Percentiles rank a stretch among this genome's conserved stretches.
Conservation (phyloP, 2,329 filamentous ascomycete species). For the Simplicillium sp. region DNA sequence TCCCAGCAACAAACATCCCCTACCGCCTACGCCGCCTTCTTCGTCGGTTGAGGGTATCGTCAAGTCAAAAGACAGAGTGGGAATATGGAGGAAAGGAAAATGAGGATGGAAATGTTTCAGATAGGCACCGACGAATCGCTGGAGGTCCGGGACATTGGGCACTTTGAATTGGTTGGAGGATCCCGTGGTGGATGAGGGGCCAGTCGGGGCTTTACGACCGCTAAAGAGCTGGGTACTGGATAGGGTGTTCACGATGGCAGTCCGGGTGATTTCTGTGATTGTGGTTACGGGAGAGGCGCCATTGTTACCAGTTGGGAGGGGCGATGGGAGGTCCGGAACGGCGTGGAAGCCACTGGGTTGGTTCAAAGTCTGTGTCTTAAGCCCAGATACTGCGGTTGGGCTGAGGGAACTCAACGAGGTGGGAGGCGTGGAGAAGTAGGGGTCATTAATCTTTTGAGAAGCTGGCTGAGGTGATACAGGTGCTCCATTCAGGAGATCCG, state of each 20-base stretch:
- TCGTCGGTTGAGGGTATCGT: slow-evolving; percentile 52
- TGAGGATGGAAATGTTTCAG: slow-evolving; percentile 90
- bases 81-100: slow-evolving; percentile 85
- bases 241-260: slow-evolving; percentile 49
- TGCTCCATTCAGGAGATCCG: slow-evolving; percentile 62
- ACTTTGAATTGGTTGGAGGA: slow-evolving; percentile 44
- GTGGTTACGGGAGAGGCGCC: slow-evolving; percentile 50
- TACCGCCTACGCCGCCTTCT: slow-evolving; percentile 58
- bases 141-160: slow-evolving; percentile 76
- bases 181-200: slow-evolving; percentile 30
- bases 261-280: slow-evolving; percentile 56
- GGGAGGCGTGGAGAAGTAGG: slow-evolving; percentile 71
- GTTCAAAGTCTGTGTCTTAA: slow-evolving; percentile 51
- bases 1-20: slow-evolving; percentile 73
- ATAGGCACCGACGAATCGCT: slow-evolving; percentile 84
- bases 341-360: slow-evolving; percentile 54
- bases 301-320: slow-evolving; percentile 55
- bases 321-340: slow-evolving; percentile 65
- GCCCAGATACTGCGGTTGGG: slow-evolving; percentile 59
- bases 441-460: slow-evolving; percentile 61
- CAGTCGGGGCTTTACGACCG: slow-evolving; percentile 55
- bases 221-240: slow-evolving; percentile 47
- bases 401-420: slow-evolving; percentile 66
- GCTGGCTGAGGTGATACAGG: slow-evolving; percentile 70
- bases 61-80: slow-evolving; percentile 83